phyloP scores from a whole-genome alignment of 306 rosid genomes.

The Dryas alaskensis region DNA sequence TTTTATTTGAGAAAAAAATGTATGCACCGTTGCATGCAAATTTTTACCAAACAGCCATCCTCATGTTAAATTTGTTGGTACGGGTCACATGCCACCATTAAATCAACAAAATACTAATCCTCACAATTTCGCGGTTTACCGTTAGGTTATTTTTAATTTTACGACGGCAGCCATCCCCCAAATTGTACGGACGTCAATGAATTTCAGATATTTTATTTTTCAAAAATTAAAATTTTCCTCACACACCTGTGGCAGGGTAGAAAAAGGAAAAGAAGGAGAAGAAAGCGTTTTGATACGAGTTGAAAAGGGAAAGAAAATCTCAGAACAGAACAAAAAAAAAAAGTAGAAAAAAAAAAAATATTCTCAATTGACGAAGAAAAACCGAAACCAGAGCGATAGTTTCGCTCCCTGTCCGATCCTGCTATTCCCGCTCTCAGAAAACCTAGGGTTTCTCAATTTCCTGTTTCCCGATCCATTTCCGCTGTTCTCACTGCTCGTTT shows the following conservation, averaged over 20 bases:
- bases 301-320: slow-evolving; percentile 37
- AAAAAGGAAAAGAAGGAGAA: slow-evolving; percentile 17
- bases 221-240: background rate
- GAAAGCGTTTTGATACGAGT: slow-evolving; percentile 30
- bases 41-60: too few relatives aligned
- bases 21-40: too few relatives aligned
- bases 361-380: slow-evolving; percentile 23
- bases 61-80: too few relatives aligned
- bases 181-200: slow-evolving; percentile 9
- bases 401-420: slow-evolving; percentile 28
- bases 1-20: too few relatives aligned
- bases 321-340: background rate
- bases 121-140: slow-evolving; percentile 20
- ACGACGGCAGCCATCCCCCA: slow-evolving; percentile 20
- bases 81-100: background rate
- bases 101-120: background rate
- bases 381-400: slow-evolving; percentile 24
- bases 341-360: slow-evolving; percentile 11
- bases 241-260: slow-evolving; percentile 37
- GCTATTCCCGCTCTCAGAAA: slow-evolving; percentile 20
- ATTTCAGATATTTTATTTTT: slow-evolving; percentile 11
- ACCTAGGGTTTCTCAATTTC: slow-evolving; percentile 29
- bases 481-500: slow-evolving; percentile 18
- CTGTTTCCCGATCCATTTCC: slow-evolving; percentile 17
- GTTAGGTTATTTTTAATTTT: slow-evolving; percentile 10